Percentiles rank a stretch among this genome's conserved stretches.
Conservation (phyloP, 495 filamentous ascomycete species). For the Apodospora peruviana region DNA sequence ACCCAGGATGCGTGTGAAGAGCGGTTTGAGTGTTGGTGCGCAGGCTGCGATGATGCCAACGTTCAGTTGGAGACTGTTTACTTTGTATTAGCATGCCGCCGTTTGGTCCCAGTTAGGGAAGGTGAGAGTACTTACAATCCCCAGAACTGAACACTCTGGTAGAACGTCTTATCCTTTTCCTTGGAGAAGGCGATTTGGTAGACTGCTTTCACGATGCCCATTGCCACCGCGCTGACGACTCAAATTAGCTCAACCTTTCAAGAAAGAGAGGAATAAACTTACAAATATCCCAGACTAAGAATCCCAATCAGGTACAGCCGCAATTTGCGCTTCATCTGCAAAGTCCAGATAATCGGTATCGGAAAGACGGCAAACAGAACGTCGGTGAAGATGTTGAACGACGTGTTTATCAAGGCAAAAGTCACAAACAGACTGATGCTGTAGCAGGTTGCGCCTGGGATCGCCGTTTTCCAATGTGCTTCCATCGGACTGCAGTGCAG, state of each 20-base stretch:
- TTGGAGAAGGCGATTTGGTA: neutral
- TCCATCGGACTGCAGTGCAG: neutral
- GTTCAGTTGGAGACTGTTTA: slow-evolving; percentile 15
- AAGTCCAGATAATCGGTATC: slow-evolving; percentile 13
- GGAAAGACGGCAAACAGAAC: slow-evolving; percentile 15
- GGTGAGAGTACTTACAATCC: slow-evolving; percentile 8
- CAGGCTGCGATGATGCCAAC: slow-evolving; percentile 17
- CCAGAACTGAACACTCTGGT: slow-evolving; percentile 10
- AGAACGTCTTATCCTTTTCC: too few species aligned
- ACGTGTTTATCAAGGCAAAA: neutral
- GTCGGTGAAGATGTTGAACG: slow-evolving; percentile 3
- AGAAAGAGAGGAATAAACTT: neutral
- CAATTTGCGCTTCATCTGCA: slow-evolving; percentile 11
- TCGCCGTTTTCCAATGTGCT: neutral
- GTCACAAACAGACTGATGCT: neutral
- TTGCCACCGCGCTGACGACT: neutral
- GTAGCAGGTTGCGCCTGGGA: neutral
- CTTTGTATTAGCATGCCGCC: neutral
- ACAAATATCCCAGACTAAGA: slow-evolving; percentile 16
- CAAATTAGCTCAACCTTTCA: too few species aligned
- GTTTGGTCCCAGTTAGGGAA: neutral
- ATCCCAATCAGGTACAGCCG: slow-evolving; percentile 12
- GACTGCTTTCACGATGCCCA: neutral
- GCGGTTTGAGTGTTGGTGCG: slow-evolving; percentile 14
- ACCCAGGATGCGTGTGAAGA: slow-evolving; percentile 9